phyloP scores from a whole-genome alignment of 2,329 filamentous ascomycete species.

The Phaeophleospora eucalypticola region DNA sequence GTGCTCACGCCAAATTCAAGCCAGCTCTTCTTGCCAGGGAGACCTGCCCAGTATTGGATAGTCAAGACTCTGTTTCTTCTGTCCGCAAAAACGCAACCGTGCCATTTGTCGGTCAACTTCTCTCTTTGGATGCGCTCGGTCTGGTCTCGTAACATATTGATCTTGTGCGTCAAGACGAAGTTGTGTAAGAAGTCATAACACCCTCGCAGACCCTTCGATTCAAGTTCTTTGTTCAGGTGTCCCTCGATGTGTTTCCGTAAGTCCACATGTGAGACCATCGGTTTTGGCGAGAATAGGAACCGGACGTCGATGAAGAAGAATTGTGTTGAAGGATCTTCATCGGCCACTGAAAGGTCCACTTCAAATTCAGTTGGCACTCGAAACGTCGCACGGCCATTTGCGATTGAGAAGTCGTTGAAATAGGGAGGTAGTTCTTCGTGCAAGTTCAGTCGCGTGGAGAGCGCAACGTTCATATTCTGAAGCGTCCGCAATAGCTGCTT shows the following conservation, averaged over 20 bases:
- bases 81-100: slow-evolving; percentile 71
- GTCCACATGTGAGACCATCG: slow-evolving; percentile 56
- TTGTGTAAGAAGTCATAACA: slow-evolving; percentile 87
- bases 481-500: slow-evolving; percentile 71
- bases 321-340: slow-evolving; percentile 76
- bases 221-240: slow-evolving; percentile 67
- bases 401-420: slow-evolving; percentile 73
- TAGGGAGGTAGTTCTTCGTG: slow-evolving; percentile 77
- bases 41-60: slow-evolving; percentile 83
- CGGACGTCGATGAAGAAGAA: slow-evolving; percentile 94
- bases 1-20: slow-evolving; percentile 79
- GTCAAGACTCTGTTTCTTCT: slow-evolving; percentile 75
- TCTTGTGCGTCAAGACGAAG: slow-evolving; percentile 83
- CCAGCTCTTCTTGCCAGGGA: slow-evolving; percentile 76
- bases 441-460: slow-evolving; percentile 78
- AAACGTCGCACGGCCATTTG: slow-evolving; percentile 87
- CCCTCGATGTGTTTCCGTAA: slow-evolving; percentile 65
- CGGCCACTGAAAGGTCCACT: slow-evolving; percentile 83
- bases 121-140: slow-evolving; percentile 64
- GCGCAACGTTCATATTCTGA: slow-evolving; percentile 74
- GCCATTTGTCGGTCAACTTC: slow-evolving; percentile 58
- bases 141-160: slow-evolving; percentile 76
- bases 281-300: slow-evolving; percentile 70
- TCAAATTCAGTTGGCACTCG: slow-evolving; percentile 80
- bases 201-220: slow-evolving; percentile 65